phyloP scores from a whole-genome alignment of 2,329 filamentous ascomycete species.

The Phaeophleospora eucalypticola region DNA sequence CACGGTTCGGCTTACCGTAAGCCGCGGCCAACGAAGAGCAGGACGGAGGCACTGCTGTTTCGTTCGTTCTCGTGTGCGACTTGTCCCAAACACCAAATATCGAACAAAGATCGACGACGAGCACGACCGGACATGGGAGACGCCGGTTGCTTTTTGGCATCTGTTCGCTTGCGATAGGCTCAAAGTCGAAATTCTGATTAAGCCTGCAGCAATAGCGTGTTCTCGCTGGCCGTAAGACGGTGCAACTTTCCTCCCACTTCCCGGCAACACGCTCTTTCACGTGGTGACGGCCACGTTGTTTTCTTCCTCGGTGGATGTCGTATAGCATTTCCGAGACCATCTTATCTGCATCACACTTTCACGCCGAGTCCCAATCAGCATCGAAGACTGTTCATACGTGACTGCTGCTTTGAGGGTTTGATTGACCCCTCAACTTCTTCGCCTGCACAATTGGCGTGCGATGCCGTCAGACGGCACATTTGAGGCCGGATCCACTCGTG shows the following conservation, averaged over 20 bases:
- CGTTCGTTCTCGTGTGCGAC: not conserved
- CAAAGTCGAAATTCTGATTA: not conserved
- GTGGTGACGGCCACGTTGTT: not conserved
- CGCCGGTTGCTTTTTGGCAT: not conserved
- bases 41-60: too few relatives aligned
- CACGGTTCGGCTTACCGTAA: constrained; percentile 4
- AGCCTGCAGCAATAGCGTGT: not conserved
- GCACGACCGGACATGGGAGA: not conserved
- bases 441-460: not conserved
- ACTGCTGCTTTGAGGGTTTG: too few relatives aligned
- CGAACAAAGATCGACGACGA: constrained; percentile 3
- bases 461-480: constrained; percentile 1
- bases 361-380: not conserved
- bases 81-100: not conserved
- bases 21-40: constrained; percentile 4
- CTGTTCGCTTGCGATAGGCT: constrained; percentile 1
- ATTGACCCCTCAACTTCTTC: not conserved
- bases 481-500: not conserved
- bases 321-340: too few relatives aligned
- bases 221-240: not conserved
- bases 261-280: not conserved
- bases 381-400: not conserved
- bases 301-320: too few relatives aligned
- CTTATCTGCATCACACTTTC: not conserved
- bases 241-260: not conserved